A percentile compares a stretch with the other conserved stretches of the same genome.
phyloP scores from a whole-genome alignment of 805 yeast genomes.

The Cyberlindnera euphorbiiphila region DNA sequence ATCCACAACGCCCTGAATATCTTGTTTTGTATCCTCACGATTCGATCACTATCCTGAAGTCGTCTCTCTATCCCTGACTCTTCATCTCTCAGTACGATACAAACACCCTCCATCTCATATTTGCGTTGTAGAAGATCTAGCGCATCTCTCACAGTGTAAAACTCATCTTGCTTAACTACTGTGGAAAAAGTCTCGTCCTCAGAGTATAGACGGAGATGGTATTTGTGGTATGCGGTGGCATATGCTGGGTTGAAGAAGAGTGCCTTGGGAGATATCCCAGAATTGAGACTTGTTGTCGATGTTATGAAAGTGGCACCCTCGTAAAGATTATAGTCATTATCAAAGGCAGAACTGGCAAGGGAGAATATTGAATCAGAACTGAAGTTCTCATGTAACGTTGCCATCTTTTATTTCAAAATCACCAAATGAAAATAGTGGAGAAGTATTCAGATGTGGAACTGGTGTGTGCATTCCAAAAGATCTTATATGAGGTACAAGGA shows the following conservation, averaged over 20 bases:
- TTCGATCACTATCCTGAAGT: slow-evolving; percentile 13
- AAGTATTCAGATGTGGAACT: too few species aligned
- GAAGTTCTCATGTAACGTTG: too few species aligned
- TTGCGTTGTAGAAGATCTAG: slow-evolving; percentile 8
- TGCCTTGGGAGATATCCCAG: slow-evolving; percentile 6
- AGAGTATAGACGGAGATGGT: slow-evolving; percentile 3
- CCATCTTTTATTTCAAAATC: too few species aligned
- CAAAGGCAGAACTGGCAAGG: slow-evolving; percentile 9
- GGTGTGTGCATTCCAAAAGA: too few species aligned
- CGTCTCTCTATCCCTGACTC: slow-evolving; percentile 7
- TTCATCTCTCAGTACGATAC: slow-evolving; percentile 10
- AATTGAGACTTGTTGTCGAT: slow-evolving; percentile 4
- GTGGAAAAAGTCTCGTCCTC: slow-evolving; percentile 14
- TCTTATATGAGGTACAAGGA: too few species aligned
- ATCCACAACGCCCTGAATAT: slow-evolving; percentile 19
- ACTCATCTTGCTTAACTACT: slow-evolving; percentile 12
- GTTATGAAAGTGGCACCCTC: slow-evolving; percentile 7
- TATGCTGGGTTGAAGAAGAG: slow-evolving; percentile 13
- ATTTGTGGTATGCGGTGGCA: slow-evolving; percentile 4
- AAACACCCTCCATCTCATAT: slow-evolving; percentile 11
- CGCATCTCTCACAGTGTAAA: slow-evolving; percentile 13
- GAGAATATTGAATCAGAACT: too few species aligned
- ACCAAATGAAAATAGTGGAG: too few species aligned
- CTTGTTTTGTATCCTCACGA: slow-evolving; percentile 16
- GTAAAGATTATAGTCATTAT: slow-evolving; percentile 3